Base-by-base conservation (phyloP, 208 protist species). In the Leishmania guyanensis region DNA sequence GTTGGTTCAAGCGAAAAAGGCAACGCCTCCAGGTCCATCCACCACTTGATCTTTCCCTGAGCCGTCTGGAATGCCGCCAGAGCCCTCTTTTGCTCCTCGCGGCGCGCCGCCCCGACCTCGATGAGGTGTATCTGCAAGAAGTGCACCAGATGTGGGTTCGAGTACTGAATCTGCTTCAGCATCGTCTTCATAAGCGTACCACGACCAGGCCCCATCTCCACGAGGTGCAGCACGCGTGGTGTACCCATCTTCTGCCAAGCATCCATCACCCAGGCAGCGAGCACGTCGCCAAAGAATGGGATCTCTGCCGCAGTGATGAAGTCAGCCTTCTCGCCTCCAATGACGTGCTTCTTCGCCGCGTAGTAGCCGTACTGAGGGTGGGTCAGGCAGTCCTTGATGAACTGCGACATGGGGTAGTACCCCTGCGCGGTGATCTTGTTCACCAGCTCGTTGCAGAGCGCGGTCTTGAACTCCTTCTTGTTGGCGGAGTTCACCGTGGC, bases 231-330 rank as follows among this genome's bases (percentile, higher is more conserved):
- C 84, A 95, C 91, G 39, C 92, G 87, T 43, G 95, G 95, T 29
- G 92, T 97, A 1, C 95, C 95, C 92, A 98, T 96, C 88, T 97
- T 97, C 82, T 97, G 93, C 94, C 94, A 98, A 48, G 84, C 84
- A 78, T 97, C 94, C 91, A 97, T 94, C 82, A 96, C 87, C 94
- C 95, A 98, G 78, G 93, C 94, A 20, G 92, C 92, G 53, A 98
- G 84, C 26, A 96, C 86, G 75, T 98, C 95, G n/a, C 90, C 95
- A 81, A 98, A 98, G 60, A 98, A 97, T 3, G 90, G 86, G 83
- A 98, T 97, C 79, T 98, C 94, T 53, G 95, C 92, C 60, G 95
- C 92, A 12, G 95, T 98, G 76, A 97, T 92, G 87, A 98, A 98
- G 86, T 98, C 95, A 1, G 92, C 93, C 80, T 91, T 92, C 68